Percentiles rank a stretch among this genome's conserved stretches.
These are phyloP conservation scores for Trichaptum fuscoviolaceum DNA, from an alignment of 768 basidiomycete species.

Conservation along the genomic window DNA sequence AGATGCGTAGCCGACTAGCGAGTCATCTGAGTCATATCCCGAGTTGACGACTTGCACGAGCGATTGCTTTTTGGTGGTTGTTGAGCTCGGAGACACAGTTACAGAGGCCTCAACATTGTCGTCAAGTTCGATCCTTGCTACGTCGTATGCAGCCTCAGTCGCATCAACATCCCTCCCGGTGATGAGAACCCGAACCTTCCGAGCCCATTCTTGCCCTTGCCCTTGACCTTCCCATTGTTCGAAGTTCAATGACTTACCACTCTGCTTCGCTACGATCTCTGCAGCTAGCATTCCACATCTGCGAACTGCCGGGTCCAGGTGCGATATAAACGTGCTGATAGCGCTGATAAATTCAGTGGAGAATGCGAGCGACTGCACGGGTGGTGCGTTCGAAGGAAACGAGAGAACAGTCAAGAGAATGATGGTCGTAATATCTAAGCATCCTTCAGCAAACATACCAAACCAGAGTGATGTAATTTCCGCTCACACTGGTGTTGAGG, in stretches of 20 bases:
- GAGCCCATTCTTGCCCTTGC: conserved; percentile 58
- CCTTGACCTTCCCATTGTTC: conserved; percentile 79
- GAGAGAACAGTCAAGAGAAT: conserved; percentile 63
- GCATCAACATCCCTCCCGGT: conserved; percentile 48
- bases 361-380: conserved; percentile 41
- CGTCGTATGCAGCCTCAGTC: conserved; percentile 15
- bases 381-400: conserved; percentile 46
- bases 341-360: conserved; percentile 61
- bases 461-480: conserved; percentile 2
- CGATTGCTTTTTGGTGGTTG: conserved; percentile 17
- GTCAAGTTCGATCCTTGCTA: conserved; percentile 12
- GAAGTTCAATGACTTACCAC: conserved; percentile 69
- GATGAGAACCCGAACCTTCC: conserved; percentile 52
- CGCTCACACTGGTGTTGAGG: conserved; percentile 70
- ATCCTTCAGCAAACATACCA: neutral
- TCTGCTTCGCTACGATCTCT: conserved; percentile 64
- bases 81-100: conserved; percentile 1
- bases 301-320: conserved; percentile 70
- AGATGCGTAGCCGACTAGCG: conserved; percentile 73
- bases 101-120: conserved; percentile 15
- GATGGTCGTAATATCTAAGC: conserved; percentile 65
- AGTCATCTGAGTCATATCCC: conserved; percentile 76
- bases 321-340: conserved; percentile 70
- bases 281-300: conserved; percentile 91
- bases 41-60: conserved; percentile 18